Conservation (phyloP, 257 asterid species). For the Nicotiana paniculata region DNA sequence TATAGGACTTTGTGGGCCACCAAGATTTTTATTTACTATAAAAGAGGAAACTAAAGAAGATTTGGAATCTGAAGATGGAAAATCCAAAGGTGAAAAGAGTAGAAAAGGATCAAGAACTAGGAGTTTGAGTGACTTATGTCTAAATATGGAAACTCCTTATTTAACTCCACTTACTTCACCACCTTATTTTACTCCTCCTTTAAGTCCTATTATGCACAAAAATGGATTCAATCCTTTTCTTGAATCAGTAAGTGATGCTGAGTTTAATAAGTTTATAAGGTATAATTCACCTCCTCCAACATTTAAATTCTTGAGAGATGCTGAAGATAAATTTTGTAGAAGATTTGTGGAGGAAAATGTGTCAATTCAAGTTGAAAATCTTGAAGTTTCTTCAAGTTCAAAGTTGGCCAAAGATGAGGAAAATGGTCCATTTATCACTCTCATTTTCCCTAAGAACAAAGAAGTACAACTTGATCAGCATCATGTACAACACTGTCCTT, state of each 20-base stretch:
- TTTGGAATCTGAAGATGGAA: slow-evolving; percentile 64
- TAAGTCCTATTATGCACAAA: slow-evolving; percentile 30
- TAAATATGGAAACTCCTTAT: slow-evolving; percentile 52
- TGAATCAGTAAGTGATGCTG: slow-evolving; percentile 43
- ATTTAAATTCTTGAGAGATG: slow-evolving; percentile 32
- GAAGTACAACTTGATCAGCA: slow-evolving; percentile 16
- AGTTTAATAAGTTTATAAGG: slow-evolving; percentile 28
- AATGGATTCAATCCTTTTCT: slow-evolving; percentile 12
- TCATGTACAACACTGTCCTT: slow-evolving; percentile 14
- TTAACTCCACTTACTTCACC: slow-evolving; percentile 63
- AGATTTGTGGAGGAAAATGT: slow-evolving; percentile 4
- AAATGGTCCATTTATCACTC: slow-evolving; percentile 31
- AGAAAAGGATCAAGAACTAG: slow-evolving; percentile 34
- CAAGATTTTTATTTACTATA: slow-evolving; percentile 65
- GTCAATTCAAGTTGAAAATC: not conserved
- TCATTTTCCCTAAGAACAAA: slow-evolving; percentile 15
- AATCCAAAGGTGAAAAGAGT: slow-evolving; percentile 24
- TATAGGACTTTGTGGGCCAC: slow-evolving; percentile 26
- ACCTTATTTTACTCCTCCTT: slow-evolving; percentile 57
- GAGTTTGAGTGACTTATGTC: slow-evolving; percentile 44
- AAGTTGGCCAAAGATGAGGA: slow-evolving; percentile 21
- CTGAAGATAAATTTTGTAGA: slow-evolving; percentile 25
- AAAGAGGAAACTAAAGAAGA: slow-evolving; percentile 71
- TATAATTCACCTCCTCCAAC: slow-evolving; percentile 37
- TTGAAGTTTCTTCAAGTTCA: slow-evolving; percentile 21